Evolutionary conservation across 495 filamentous ascomycete species (phyloP), one percentile per base, ranked within the genome.

Genomic region (Ascobolus immersus): DNA sequence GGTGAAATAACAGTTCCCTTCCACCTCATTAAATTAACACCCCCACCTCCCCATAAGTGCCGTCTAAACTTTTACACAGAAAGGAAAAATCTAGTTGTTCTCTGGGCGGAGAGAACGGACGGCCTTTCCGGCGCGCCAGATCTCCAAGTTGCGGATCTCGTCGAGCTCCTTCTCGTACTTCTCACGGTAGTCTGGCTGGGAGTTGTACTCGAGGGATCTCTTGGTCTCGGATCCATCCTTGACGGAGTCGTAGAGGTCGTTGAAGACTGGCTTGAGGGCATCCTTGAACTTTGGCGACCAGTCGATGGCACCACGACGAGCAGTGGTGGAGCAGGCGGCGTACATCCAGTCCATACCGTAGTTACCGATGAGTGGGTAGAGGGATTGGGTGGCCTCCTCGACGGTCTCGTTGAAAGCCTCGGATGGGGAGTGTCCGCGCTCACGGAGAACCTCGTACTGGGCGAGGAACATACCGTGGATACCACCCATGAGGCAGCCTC

Each of bases 331-430:
- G 75, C 86, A 96, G 43, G 86, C 86, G 46, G 82, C 80, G 64
- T 91, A 96, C 89, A 96, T 94, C 79, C 86, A 96, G 65, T 94
- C 86, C 86, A 96, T 96, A 45, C 86, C 86, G 56, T 94, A 73
- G 49, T 64, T 66, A 52, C 81, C 86, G 49, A 96, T 94, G 44
- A 96, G 64, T 37, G 86, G 86, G 67, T 94, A 96, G 39, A 94
- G 66, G 44, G 71, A 78, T 69, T 94, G 89, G 25, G 86, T 96
- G 39, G 86, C 86, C 62, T 96, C 86, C 65, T 96, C 86, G 38
- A 96, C 86, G 43, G 86, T 93, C 78, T 94, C 86, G 67, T 96
- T 94, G 75, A 96, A 94, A 40, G 86, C 86, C 64, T 96, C 89
- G 50, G 74, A 82, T 51, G 86, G 86, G 64, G 64, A 71, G 71